Evolutionary conservation across 768 basidiomycete species (phyloP), one percentile per base, ranked within the genome.

Genomic region (Tulasnella sp.): DNA sequence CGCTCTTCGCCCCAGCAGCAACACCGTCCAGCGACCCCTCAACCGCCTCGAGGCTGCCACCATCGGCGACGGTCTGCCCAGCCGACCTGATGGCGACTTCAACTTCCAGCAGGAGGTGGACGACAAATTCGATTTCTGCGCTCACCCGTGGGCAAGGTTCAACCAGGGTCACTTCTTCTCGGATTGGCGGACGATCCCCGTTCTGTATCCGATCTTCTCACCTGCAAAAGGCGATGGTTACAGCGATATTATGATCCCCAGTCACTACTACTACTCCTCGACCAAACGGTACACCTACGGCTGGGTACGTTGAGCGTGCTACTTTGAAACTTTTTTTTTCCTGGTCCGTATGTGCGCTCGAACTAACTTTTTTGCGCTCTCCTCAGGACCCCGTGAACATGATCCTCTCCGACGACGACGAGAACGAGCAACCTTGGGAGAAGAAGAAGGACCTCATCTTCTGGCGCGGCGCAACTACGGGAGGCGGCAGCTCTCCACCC

Each of bases 131-230:
- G 91, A 97, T 83, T 96, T 93, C 83, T 99, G 98, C 85, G 83
- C 86, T 42, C 87, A 90, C 44, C 96, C 97, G 0, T 93, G 94
- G 86, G 92, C 93, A 27, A 96, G 93, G 82, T 92, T 93, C 83
- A 89, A 89, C 39, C 98, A 99, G 84, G 96, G 97, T 16, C 96
- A 96, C 85, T 98, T 98, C 85, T 99, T 98, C 89, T 95, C 94
- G 24, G 97, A 99, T 85, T 98, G 95, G 94, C 88, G 97, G 31
- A 93, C 93, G 0, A 92, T 98, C 79, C 90, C 93, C 16, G 90
- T 90, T 1, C 88, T 97, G n/a, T 97, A 94, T 85, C 98, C 98
- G 9, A 90, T 99, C 39, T 94, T 99, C 85, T 96, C 95, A 2
- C 96, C 97, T 2, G 94, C 96, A 0, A 95, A 93, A 83, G 92